phyloP scores from a whole-genome alignment of 208 protist species.

The Leishmania tropica region DNA sequence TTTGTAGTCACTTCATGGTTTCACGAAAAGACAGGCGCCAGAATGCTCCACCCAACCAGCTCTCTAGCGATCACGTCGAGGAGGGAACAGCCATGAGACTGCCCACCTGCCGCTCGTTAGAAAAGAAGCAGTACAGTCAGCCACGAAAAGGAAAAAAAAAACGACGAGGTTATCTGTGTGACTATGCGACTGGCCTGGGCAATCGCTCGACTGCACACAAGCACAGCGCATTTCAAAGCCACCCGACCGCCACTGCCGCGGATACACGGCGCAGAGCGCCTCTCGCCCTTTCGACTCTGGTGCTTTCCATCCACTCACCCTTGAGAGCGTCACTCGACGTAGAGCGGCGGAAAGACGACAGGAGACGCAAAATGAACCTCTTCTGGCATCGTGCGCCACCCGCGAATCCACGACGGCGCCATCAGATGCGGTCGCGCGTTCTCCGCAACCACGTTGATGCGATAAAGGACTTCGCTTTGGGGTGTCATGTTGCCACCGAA shows the following conservation, averaged over 20 bases:
- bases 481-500: slow-evolving; percentile 71
- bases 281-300: background rate
- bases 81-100: background rate
- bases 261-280: background rate
- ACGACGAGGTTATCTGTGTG: background rate
- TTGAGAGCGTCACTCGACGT: slow-evolving; percentile 6
- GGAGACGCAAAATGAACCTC: slow-evolving; percentile 79
- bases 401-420: slow-evolving; percentile 79
- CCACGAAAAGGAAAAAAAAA: background rate
- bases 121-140: background rate
- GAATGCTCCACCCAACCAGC: background rate
- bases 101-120: background rate
- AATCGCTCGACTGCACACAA: background rate
- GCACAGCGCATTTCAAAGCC: background rate
- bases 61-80: background rate
- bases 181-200: background rate
- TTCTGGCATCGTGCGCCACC: slow-evolving; percentile 71
- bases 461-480: slow-evolving; percentile 62
- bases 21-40: background rate
- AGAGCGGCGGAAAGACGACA: slow-evolving; percentile 77
- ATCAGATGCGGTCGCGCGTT: slow-evolving; percentile 48
- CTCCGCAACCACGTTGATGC: slow-evolving; percentile 67
- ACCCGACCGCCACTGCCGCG: background rate
- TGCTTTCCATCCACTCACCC: background rate
- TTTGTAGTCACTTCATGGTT: background rate